Conservation (phyloP, 2,329 filamentous ascomycete species). For the Pseudogymnoascus verrucosus region DNA sequence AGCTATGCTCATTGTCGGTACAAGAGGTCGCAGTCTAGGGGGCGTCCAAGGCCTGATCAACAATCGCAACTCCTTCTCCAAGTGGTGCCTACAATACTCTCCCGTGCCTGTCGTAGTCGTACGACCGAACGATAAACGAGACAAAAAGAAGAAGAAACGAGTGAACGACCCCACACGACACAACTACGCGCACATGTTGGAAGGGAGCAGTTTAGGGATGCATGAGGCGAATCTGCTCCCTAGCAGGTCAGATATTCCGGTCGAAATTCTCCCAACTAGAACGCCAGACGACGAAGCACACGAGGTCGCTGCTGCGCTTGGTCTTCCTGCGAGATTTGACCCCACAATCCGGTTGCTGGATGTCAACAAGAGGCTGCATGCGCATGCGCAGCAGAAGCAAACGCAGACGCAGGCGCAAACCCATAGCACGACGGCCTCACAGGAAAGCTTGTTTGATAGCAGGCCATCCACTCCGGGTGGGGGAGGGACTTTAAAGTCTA, state of each 20-base stretch:
- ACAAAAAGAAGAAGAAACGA: slow-evolving; percentile 65
- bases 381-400: slow-evolving; percentile 2
- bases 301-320: slow-evolving; percentile 54
- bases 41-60: slow-evolving; percentile 63
- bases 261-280: slow-evolving; percentile 16
- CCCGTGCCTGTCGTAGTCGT: slow-evolving; percentile 70
- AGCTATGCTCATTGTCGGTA: slow-evolving; percentile 64
- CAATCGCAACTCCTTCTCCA: slow-evolving; percentile 55
- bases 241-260: slow-evolving; percentile 17
- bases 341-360: slow-evolving; percentile 53
- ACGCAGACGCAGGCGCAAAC: background rate
- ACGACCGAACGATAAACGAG: slow-evolving; percentile 58
- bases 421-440: background rate
- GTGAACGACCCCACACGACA: slow-evolving; percentile 54
- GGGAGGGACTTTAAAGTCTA: slow-evolving; percentile 33
- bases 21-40: slow-evolving; percentile 57
- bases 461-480: slow-evolving; percentile 21
- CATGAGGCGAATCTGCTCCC: slow-evolving; percentile 26
- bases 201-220: slow-evolving; percentile 40
- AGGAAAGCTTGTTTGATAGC: slow-evolving; percentile 12
- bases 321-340: slow-evolving; percentile 54
- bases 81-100: slow-evolving; percentile 67
- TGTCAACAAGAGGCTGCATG: slow-evolving; percentile 17
- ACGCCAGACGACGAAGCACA: slow-evolving; percentile 54
- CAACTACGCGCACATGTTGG: slow-evolving; percentile 58